Evolutionary conservation across 345 rosid species (phyloP).

Genomic region (Cardamine occulta): DNA sequence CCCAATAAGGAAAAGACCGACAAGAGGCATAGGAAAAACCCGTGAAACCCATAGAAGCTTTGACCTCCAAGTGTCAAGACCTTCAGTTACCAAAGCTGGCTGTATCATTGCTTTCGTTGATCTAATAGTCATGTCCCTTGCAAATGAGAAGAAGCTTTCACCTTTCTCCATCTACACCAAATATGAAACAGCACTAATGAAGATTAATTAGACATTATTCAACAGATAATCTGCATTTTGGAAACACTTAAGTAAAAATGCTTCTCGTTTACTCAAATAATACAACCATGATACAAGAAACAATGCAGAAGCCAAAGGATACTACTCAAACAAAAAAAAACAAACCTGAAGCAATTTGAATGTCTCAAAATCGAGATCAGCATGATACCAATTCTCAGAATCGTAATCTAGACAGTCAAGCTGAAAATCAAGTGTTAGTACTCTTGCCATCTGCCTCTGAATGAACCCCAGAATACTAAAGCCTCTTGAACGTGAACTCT

Average conservation of each 20-base stretch:
- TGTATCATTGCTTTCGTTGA: constrained; percentile 85
- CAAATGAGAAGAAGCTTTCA: constrained; percentile 86
- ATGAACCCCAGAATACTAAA: constrained; percentile 80
- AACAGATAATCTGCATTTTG: constrained; percentile 1
- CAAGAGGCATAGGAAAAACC: constrained; percentile 95
- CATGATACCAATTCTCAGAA: constrained; percentile 84
- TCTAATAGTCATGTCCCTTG: constrained; percentile 82
- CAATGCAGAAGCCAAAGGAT: neutral
- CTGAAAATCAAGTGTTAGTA: constrained; percentile 82
- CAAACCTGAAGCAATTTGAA: constrained; percentile 95
- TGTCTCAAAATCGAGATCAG: constrained; percentile 95
- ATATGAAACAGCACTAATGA: constrained; percentile 27
- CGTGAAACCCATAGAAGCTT: constrained; percentile 95
- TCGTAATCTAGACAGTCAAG: constrained; percentile 85
- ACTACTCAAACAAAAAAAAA: constrained; percentile 25
- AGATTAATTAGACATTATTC: constrained; percentile 7
- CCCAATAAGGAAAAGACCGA: constrained; percentile 84
- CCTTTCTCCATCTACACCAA: constrained; percentile 75
- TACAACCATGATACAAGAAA: neutral
- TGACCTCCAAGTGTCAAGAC: constrained; percentile 83
- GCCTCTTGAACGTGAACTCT: constrained; percentile 65
- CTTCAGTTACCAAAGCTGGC: constrained; percentile 59
- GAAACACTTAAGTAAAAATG: neutral
- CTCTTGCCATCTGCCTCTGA: constrained; percentile 84
- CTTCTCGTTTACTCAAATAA: neutral